Percentiles rank a stretch among this genome's conserved stretches.
Conservation (phyloP, 768 basidiomycete species). For the Cantharellus cinnabarinus region DNA sequence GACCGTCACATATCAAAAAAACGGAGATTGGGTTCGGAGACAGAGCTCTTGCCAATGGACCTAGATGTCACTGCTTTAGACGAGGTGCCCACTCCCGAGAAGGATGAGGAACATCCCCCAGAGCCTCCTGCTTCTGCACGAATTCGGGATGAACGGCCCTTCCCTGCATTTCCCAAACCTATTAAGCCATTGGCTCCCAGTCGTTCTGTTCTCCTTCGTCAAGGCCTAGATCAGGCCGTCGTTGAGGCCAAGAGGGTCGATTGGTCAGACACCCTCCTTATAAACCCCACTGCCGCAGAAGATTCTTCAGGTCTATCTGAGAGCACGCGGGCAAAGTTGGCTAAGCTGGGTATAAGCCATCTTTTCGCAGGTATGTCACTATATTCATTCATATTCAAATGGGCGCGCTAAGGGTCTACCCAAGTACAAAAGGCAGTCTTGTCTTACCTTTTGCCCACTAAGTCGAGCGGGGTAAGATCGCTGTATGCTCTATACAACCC, state of each 20-base stretch:
- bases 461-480: constrained; percentile 17
- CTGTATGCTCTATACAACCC: constrained; percentile 48
- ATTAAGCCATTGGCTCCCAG: constrained; percentile 47
- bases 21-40: too few relatives aligned
- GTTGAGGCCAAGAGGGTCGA: constrained; percentile 50
- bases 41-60: not conserved
- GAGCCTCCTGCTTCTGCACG: not conserved
- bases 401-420: not conserved
- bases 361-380: constrained; percentile 61
- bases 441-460: constrained; percentile 48
- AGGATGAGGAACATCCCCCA: constrained; percentile 1
- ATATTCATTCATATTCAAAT: not conserved
- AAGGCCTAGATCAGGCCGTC: constrained; percentile 59
- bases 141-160: constrained; percentile 12
- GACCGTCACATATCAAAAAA: too few relatives aligned
- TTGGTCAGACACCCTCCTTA: constrained; percentile 25
- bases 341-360: constrained; percentile 62
- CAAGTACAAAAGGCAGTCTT: constrained; percentile 78
- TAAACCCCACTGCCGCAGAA: constrained; percentile 20
- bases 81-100: not conserved
- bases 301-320: constrained; percentile 31
- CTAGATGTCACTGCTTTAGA: constrained; percentile 6
- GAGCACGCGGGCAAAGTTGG: constrained; percentile 39
- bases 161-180: constrained; percentile 54
- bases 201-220: constrained; percentile 45